Evolutionary conservation across 805 yeast genomes (phyloP).

Genomic region (Kuraishia capsulata): DNA sequence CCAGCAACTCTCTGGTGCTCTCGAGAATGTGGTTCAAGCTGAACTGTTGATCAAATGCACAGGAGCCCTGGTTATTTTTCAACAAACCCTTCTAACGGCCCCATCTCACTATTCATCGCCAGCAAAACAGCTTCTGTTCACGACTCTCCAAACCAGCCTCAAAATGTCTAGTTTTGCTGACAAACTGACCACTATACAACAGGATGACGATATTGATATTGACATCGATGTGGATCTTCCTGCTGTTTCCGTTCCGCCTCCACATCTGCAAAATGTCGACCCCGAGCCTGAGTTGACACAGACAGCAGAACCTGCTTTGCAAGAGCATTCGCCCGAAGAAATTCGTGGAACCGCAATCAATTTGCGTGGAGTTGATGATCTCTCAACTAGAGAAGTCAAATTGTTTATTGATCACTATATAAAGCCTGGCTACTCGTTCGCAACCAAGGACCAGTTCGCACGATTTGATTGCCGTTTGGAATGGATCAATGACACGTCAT

Average conservation of each 20-base stretch:
- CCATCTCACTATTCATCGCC: too few relatives aligned
- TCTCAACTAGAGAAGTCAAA: constrained; percentile 53
- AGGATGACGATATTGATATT: constrained; percentile 12
- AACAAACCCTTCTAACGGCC: too few relatives aligned
- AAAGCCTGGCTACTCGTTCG: constrained; percentile 21
- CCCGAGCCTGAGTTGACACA: background rate
- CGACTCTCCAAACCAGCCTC: too few relatives aligned
- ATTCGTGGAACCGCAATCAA: constrained; percentile 28
- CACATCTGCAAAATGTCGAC: constrained; percentile 10
- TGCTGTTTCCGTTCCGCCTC: constrained; percentile 9
- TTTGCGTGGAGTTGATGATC: constrained; percentile 53
- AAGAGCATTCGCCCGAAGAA: background rate
- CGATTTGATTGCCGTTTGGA: constrained; percentile 33
- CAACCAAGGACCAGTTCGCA: constrained; percentile 16
- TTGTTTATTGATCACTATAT: constrained; percentile 39
- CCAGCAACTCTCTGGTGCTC: too few relatives aligned
- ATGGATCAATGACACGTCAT: constrained; percentile 59
- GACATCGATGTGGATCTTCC: constrained; percentile 6
- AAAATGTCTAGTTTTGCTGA: constrained; percentile 5
- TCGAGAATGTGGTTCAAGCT: too few relatives aligned
- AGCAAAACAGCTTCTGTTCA: too few relatives aligned
- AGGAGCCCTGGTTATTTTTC: too few relatives aligned
- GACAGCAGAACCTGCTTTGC: background rate
- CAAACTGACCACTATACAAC: constrained; percentile 10
- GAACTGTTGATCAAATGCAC: too few relatives aligned